phyloP scores from a whole-genome alignment of 2,329 filamentous ascomycete species.

The Fusarium poae region DNA sequence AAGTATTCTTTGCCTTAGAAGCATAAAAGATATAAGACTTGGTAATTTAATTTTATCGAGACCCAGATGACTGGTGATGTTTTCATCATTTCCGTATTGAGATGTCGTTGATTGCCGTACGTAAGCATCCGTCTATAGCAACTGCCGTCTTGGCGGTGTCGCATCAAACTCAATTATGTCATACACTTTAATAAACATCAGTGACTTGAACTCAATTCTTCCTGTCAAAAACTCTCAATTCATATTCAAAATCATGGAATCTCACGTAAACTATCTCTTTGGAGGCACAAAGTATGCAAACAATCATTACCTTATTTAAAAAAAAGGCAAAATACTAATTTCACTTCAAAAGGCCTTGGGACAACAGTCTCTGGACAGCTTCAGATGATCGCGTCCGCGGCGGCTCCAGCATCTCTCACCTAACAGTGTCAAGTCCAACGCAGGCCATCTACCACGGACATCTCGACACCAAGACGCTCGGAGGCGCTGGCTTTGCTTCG shows the following conservation, averaged over 20 bases:
- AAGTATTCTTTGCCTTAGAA: constrained; percentile 60
- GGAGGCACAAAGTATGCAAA: constrained; percentile 55
- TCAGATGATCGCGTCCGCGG: constrained; percentile 84
- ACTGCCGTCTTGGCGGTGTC: constrained; percentile 23
- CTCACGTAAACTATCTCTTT: constrained; percentile 54
- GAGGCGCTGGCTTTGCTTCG: constrained; percentile 85
- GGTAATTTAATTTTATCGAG: too few relatives aligned
- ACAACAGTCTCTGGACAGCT: constrained; percentile 71
- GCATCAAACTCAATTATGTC: constrained; percentile 29
- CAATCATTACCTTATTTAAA: background rate
- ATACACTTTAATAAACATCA: constrained; percentile 14
- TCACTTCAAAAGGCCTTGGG: constrained; percentile 67
- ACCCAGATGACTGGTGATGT: background rate
- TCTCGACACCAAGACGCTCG: constrained; percentile 80
- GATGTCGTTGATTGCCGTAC: constrained; percentile 18
- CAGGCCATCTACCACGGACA: constrained; percentile 74
- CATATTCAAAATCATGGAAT: constrained; percentile 24
- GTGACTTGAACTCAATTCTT: background rate
- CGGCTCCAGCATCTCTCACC: constrained; percentile 71
- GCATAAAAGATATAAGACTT: too few relatives aligned
- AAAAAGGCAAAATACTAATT: constrained; percentile 15
- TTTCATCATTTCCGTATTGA: background rate
- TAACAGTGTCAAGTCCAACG: constrained; percentile 53
- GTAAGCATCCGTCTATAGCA: constrained; percentile 23
- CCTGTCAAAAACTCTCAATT: background rate